Evolutionary conservation across 2,329 filamentous ascomycete genomes (phyloP).

Genomic region (Seiridium unicorne): DNA sequence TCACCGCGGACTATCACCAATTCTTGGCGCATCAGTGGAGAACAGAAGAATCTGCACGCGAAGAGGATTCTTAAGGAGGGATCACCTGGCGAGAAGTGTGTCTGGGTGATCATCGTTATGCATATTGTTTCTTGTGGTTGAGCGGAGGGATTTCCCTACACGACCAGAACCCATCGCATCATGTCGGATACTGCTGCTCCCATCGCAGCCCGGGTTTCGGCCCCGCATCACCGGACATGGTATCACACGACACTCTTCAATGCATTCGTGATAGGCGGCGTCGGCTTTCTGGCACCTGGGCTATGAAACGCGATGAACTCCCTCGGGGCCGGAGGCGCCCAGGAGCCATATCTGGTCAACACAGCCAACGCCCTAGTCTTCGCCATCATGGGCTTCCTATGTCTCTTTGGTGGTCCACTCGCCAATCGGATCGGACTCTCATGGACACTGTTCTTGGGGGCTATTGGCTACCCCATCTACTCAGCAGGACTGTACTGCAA

Average conservation of each 20-base stretch:
- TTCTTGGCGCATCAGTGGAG: conserved; percentile 2
- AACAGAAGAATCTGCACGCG: background rate
- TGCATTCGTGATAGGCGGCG: conserved; percentile 49
- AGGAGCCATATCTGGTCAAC: conserved; percentile 45
- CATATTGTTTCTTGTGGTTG: too few relatives aligned
- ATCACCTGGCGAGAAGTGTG: too few relatives aligned
- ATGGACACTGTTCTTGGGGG: conserved; percentile 31
- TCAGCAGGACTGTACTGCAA: conserved; percentile 35
- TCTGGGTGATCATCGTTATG: too few relatives aligned
- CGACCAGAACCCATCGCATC: background rate
- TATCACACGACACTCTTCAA: conserved; percentile 53
- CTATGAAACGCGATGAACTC: conserved; percentile 57
- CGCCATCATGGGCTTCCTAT: conserved; percentile 32
- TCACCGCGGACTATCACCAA: conserved; percentile 1
- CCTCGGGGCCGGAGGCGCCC: conserved; percentile 50
- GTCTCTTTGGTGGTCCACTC: conserved; percentile 29
- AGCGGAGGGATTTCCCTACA: background rate
- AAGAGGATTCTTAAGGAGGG: background rate
- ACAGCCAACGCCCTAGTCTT: conserved; percentile 35
- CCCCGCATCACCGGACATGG: conserved; percentile 31
- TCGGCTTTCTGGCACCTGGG: conserved; percentile 49
- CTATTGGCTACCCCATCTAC: conserved; percentile 32
- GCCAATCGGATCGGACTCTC: conserved; percentile 31
- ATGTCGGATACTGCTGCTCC: background rate
- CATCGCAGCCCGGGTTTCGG: background rate